Percentiles rank a stretch among this genome's conserved stretches.
Conservation (phyloP, 768 basidiomycete genomes). For the Hericium coralloides region DNA sequence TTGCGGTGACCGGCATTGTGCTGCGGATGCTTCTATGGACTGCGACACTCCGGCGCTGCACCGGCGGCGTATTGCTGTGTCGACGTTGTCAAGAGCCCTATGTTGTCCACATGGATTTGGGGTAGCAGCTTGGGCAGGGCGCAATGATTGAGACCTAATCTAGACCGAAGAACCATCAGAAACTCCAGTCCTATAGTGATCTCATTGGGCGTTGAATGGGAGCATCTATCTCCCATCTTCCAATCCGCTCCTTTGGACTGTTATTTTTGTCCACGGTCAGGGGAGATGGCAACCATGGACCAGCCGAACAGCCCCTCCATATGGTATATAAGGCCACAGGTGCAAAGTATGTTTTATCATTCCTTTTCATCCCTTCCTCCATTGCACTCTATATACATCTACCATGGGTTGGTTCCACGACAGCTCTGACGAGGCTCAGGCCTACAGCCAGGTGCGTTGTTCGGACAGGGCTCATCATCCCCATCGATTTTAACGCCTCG, state of each 20-base stretch:
- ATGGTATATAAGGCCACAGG: not conserved
- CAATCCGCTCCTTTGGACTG: not conserved
- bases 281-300: not conserved
- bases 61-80: too few species aligned
- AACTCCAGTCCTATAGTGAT: too few species aligned
- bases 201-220: too few species aligned
- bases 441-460: constrained; percentile 31
- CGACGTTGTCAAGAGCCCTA: too few species aligned
- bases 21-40: too few species aligned
- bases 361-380: not conserved
- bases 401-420: constrained; percentile 36
- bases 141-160: too few species aligned
- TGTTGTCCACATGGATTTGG: too few species aligned
- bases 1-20: too few species aligned
- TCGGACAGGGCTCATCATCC: not conserved
- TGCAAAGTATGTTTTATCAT: not conserved
- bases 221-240: not conserved
- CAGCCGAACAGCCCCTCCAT: not conserved
- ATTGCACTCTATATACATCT: not conserved
- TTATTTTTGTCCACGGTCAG: not conserved
- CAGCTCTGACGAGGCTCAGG: constrained; percentile 32
- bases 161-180: too few species aligned
- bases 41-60: too few species aligned
- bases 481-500: not conserved
- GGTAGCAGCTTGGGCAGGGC: too few species aligned